These are phyloP conservation scores for Vigna radiata DNA, from an alignment of 306 rosid species.

Conservation along the genomic window DNA sequence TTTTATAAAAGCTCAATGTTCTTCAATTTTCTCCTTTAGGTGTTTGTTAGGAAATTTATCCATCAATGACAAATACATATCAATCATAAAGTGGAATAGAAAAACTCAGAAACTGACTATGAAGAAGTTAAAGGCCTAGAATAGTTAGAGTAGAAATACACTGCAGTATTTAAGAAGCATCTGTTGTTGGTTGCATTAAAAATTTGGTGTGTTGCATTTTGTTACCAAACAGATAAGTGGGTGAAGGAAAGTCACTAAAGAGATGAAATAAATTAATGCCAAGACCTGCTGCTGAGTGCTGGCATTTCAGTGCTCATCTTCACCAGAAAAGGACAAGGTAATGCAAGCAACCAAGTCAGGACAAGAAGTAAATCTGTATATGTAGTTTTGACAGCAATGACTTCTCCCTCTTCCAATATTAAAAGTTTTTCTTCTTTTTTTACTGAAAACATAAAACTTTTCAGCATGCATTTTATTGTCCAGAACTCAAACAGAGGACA, in stretches of 20 bases:
- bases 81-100: neutral
- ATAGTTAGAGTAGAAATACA: conserved; percentile 9
- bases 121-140: conserved; percentile 19
- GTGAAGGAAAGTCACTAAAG: conserved; percentile 31
- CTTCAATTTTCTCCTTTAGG: neutral
- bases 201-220: conserved; percentile 19
- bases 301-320: conserved; percentile 47
- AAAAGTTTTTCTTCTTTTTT: neutral
- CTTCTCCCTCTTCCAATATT: conserved; percentile 16
- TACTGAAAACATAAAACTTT: conserved; percentile 14
- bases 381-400: conserved; percentile 43
- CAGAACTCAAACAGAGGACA: conserved; percentile 25
- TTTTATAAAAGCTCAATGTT: neutral
- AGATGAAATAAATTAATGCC: conserved; percentile 31
- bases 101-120: conserved; percentile 3
- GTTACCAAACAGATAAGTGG: conserved; percentile 38
- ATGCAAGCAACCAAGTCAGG: conserved; percentile 43
- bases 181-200: conserved; percentile 32
- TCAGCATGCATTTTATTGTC: conserved; percentile 35
- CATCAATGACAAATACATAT: neutral
- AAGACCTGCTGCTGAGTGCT: conserved; percentile 41
- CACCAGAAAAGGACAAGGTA: conserved; percentile 46
- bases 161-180: neutral
- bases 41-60: neutral
- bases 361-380: conserved; percentile 45